phyloP scores from a whole-genome alignment of 2,329 filamentous ascomycete species.

The Cordyceps javanica region DNA sequence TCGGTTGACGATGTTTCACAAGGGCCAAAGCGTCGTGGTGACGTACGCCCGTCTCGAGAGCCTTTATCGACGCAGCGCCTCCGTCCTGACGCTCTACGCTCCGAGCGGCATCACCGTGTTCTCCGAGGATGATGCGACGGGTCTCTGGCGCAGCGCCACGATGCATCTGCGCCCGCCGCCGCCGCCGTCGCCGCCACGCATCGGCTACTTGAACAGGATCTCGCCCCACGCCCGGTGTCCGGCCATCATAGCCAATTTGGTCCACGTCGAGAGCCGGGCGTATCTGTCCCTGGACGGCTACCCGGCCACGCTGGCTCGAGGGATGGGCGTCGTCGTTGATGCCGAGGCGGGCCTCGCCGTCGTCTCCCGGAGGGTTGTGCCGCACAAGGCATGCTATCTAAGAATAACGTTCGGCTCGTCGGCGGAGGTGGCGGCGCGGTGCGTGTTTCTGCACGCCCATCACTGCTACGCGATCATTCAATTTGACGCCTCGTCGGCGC shows the following conservation, averaged over 20 bases:
- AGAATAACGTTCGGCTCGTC: not conserved
- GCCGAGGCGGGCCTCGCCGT: not conserved
- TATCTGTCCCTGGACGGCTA: not conserved
- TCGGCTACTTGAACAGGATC: not conserved
- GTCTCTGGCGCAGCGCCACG: not conserved
- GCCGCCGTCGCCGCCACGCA: not conserved
- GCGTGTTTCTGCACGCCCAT: not conserved
- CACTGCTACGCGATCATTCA: not conserved
- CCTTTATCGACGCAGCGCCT: not conserved
- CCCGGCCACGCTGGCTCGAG: not conserved
- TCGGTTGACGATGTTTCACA: not conserved
- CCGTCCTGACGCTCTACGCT: not conserved
- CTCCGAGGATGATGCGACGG: not conserved
- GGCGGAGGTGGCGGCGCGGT: not conserved
- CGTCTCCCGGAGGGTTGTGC: not conserved
- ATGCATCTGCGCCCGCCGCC: not conserved
- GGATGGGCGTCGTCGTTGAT: not conserved
- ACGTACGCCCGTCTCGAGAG: not conserved
- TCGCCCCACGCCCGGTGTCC: not conserved
- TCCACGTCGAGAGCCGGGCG: not conserved
- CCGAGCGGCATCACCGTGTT: not conserved
- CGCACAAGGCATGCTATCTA: not conserved
- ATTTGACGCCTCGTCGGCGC: not conserved
- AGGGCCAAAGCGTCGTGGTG: not conserved
- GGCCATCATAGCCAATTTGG: not conserved